Base-by-base conservation (phyloP, 768 basidiomycete species). In the Terana coerulea region DNA sequence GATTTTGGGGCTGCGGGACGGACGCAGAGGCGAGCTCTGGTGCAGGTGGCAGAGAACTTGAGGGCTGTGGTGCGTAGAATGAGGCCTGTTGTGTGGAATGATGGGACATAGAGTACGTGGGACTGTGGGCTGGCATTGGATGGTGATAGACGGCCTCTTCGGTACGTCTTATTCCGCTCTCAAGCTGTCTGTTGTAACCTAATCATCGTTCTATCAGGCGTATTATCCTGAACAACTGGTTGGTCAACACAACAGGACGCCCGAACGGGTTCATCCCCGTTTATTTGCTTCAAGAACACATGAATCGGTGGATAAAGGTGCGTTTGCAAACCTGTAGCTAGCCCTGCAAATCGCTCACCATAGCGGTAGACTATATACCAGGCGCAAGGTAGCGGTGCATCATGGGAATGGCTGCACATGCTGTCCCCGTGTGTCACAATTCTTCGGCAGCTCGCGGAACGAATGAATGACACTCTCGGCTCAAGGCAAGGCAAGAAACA, bases 151-250 rank as follows among this genome's bases (percentile, higher is more conserved):
- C 51, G 56, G 19, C 53, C 53, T 12, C 31, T 69, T 2, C 42
- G 59, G 65, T 68, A 34, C n/a, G n/a, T n/a, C n/a, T n/a, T n/a
- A n/a, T n/a, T n/a, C n/a, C n/a, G n/a, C n/a, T n/a, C n/a, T n/a
- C n/a, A n/a, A n/a, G n/a, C n/a, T n/a, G n/a, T n/a, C n/a, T n/a
- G n/a, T n/a, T n/a, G n/a, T n/a, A n/a, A n/a, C n/a, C n/a, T n/a
- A n/a, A n/a, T n/a, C n/a, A n/a, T n/a, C n/a, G n/a, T n/a, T n/a
- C n/a, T n/a, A n/a, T n/a, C n/a, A n/a, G n/a, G n/a, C n/a, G n/a
- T n/a, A n/a, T n/a, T n/a, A n/a, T 69, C 0, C 31, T 70, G 3
- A 60, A 66, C 0, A 71, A 71, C 36, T 71, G 69, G 69, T 61
- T 71, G 0, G 47, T 66, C 3, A 67, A 67, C 55, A 58, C 66